phyloP scores from a whole-genome alignment of 1,284 basidiomycete species.

The Naganishia liquefaciens region DNA sequence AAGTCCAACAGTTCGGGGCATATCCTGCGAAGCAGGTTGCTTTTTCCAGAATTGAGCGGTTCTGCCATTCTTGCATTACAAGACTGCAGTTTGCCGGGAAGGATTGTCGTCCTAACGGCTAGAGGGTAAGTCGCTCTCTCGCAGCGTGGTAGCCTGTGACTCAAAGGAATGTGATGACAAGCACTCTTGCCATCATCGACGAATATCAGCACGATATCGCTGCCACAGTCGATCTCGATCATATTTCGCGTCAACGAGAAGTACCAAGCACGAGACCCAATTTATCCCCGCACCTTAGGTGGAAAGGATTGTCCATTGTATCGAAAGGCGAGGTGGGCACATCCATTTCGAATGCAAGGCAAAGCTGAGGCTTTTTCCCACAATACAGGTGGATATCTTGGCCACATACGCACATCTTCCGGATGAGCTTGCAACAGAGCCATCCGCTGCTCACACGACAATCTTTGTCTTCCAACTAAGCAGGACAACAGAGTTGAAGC shows the following conservation, averaged over 20 bases:
- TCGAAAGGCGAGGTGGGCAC: conserved; percentile 3
- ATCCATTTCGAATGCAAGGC: not conserved
- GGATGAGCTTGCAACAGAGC: conserved; percentile 6
- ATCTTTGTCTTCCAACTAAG: conserved; percentile 2
- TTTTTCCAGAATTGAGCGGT: conserved; percentile 5
- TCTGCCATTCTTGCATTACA: conserved; percentile 2
- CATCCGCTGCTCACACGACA: conserved; percentile 10
- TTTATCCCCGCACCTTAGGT: conserved; percentile 15
- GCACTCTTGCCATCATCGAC: conserved; percentile 13
- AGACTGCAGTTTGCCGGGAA: conserved; percentile 12
- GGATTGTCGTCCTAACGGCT: conserved; percentile 15
- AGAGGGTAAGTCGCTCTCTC: conserved; percentile 10
- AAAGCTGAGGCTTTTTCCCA: not conserved
- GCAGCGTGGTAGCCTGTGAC: not conserved
- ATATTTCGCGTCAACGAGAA: conserved; percentile 18
- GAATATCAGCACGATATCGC: conserved; percentile 4
- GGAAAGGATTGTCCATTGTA: conserved; percentile 18
- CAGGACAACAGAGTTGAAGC: conserved; percentile 3
- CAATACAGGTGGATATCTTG: not conserved
- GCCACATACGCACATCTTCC: conserved; percentile 25
- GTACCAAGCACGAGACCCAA: conserved; percentile 16
- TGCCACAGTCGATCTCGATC: conserved; percentile 9
- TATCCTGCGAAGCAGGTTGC: conserved; percentile 12
- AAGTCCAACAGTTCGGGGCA: not conserved
- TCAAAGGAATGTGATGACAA: not conserved